Evolutionary conservation across 805 yeast genomes (phyloP).

Genomic region (Spathaspora arborariae): DNA sequence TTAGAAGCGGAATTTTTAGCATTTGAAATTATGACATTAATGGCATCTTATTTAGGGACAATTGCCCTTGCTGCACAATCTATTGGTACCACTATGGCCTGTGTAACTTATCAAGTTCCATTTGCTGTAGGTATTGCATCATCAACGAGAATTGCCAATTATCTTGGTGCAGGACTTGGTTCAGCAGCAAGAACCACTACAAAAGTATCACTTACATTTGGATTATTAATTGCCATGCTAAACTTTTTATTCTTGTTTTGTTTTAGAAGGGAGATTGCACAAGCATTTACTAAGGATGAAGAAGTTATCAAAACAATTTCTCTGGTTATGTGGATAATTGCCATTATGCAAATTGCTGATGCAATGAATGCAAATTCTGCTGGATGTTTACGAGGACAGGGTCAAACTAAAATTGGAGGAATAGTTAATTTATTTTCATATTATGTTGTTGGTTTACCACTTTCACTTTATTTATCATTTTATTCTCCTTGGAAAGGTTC

Average conservation of each 20-base stretch:
- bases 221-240: conserved; percentile 28
- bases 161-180: conserved; percentile 45
- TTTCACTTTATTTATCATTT: conserved; percentile 53
- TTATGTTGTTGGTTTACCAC: conserved; percentile 61
- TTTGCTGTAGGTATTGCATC: conserved; percentile 58
- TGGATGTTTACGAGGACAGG: conserved; percentile 77
- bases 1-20: conserved; percentile 59
- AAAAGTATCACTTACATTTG: conserved; percentile 34
- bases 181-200: conserved; percentile 34
- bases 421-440: conserved; percentile 53
- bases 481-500: conserved; percentile 42
- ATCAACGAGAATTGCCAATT: conserved; percentile 55
- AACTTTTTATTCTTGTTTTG: conserved; percentile 28
- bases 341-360: conserved; percentile 68
- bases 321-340: conserved; percentile 56
- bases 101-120: conserved; percentile 52
- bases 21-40: conserved; percentile 52
- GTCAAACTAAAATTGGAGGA: conserved; percentile 64
- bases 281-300: conserved; percentile 56
- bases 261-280: conserved; percentile 33
- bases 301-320: conserved; percentile 51
- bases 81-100: conserved; percentile 45
- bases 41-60: conserved; percentile 54
- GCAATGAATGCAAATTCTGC: conserved; percentile 69
- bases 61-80: conserved; percentile 50